These are phyloP conservation scores for Tolypocladium tropicale DNA, from an alignment of 2,329 filamentous ascomycete genomes.

Conservation along the genomic window DNA sequence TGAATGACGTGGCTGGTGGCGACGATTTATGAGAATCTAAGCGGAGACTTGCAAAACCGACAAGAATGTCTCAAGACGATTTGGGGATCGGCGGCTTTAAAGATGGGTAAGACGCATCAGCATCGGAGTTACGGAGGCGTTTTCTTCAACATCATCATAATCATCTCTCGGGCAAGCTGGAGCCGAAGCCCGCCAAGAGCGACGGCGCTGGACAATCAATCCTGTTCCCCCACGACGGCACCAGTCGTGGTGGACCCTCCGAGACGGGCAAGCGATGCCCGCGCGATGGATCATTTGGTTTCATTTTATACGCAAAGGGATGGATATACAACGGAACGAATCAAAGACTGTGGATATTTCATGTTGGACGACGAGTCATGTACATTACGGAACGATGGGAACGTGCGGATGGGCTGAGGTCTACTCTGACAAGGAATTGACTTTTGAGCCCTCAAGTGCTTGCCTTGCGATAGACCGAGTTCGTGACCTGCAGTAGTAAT, in stretches of 20 bases:
- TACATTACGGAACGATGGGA: not conserved
- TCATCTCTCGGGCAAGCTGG: not conserved
- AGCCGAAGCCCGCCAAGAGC: no score
- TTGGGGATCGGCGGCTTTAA: not conserved
- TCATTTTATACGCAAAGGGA: not conserved
- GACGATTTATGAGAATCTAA: not conserved
- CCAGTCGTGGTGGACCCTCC: not conserved
- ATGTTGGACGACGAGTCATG: slow-evolving; percentile 3
- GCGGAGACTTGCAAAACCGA: not conserved
- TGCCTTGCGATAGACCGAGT: not conserved
- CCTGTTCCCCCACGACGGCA: not conserved
- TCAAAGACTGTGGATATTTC: not conserved
- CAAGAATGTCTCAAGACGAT: not conserved
- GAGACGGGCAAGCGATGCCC: not conserved
- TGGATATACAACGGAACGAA: slow-evolving; percentile 1
- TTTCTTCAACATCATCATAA: slow-evolving; percentile 2
- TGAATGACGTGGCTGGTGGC: not conserved
- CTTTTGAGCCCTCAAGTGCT: no score
- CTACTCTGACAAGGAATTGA: not conserved
- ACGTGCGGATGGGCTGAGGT: not conserved
- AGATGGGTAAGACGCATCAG: slow-evolving; percentile 17
- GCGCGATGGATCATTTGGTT: not conserved
- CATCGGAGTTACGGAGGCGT: slow-evolving; percentile 21
- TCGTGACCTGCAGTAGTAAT: not conserved
- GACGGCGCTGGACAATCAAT: no score